phyloP scores from a whole-genome alignment of 1,139 yeast species.

The Taphrina confusa region DNA sequence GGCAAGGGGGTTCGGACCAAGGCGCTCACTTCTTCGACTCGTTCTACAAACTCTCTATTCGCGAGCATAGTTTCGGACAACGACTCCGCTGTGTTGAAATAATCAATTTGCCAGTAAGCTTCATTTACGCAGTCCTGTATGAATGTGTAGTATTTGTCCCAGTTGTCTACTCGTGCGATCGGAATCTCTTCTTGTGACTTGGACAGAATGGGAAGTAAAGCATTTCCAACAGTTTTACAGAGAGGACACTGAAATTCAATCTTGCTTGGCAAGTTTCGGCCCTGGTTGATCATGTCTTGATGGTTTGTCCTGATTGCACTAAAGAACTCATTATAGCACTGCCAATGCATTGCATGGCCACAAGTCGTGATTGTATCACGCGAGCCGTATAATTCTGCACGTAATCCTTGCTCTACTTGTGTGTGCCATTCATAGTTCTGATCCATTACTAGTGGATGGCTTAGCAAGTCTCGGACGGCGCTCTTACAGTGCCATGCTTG shows the following conservation, averaged over 20 bases:
- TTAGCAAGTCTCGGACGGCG: background rate
- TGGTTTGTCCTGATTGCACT: conserved; percentile 58
- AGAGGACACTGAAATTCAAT: conserved; percentile 81
- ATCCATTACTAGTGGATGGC: conserved; percentile 18
- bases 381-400: conserved; percentile 40
- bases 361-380: conserved; percentile 68
- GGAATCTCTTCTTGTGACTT: background rate
- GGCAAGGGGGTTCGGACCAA: background rate
- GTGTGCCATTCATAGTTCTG: conserved; percentile 54
- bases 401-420: conserved; percentile 51
- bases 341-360: conserved; percentile 90
- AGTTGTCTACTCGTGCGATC: background rate
- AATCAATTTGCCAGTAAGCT: background rate
- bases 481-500: background rate
- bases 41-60: background rate
- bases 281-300: conserved; percentile 74
- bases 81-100: background rate
- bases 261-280: conserved; percentile 72
- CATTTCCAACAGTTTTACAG: conserved; percentile 82
- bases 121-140: too few relatives aligned
- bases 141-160: too few relatives aligned
- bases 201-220: conserved; percentile 68
- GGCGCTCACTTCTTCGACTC: background rate
- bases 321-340: conserved; percentile 69
- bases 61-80: background rate